A percentile compares a stretch with the other conserved stretches of the same genome.
These are phyloP conservation scores for Colletotrichum australisinense DNA, from an alignment of 2,329 filamentous ascomycete species.

Conservation along the genomic window DNA sequence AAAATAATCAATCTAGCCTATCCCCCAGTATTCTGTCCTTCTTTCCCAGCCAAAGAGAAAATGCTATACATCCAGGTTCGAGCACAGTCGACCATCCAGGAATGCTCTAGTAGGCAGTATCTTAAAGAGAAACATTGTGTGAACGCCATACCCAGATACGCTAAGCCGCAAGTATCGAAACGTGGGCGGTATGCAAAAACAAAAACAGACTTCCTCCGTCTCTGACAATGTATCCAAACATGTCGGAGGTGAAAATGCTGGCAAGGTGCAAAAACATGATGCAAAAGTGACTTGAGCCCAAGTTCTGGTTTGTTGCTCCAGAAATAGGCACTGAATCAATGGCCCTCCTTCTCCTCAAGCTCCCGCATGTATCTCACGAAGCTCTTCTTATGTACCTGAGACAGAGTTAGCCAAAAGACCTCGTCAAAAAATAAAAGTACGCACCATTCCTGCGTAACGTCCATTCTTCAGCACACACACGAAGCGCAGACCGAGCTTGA, in stretches of 20 bases:
- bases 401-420: slow-evolving; percentile 27
- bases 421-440: slow-evolving; percentile 42
- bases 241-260: neutral
- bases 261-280: neutral
- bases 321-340: neutral
- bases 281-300: neutral
- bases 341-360: slow-evolving; percentile 67
- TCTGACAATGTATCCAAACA: neutral
- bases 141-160: slow-evolving; percentile 9
- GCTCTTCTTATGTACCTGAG: slow-evolving; percentile 89
- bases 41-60: neutral
- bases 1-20: slow-evolving; percentile 3
- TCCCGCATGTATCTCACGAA: slow-evolving; percentile 96
- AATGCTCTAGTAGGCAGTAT: neutral
- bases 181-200: neutral
- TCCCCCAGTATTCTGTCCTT: neutral
- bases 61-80: slow-evolving; percentile 18
- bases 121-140: neutral
- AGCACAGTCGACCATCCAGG: neutral
- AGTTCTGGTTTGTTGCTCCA: neutral
- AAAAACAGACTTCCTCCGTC: neutral
- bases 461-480: slow-evolving; percentile 90
- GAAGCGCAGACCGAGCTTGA: slow-evolving; percentile 91
- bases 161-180: neutral
- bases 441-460: slow-evolving; percentile 87